Evolutionary conservation across 1,284 basidiomycete genomes (phyloP), one percentile per base, ranked within the genome.

Genomic region (Porodaedalea pini): DNA sequence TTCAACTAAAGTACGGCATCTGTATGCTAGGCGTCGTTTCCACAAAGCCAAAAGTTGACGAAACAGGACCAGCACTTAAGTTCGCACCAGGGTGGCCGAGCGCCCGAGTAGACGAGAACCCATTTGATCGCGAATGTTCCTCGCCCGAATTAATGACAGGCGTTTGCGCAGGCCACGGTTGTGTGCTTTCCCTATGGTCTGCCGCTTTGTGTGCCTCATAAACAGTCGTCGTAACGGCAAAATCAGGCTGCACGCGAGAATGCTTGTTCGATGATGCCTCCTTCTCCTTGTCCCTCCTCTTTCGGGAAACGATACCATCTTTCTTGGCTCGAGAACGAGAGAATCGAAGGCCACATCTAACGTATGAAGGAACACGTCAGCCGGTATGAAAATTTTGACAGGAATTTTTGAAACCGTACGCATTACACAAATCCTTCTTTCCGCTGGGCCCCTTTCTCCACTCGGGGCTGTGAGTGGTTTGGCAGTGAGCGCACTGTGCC

Each of bases 361-460:
- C 61, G 55, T 61, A 61, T 63, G 61, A 61, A 64, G 65, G 62
- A 62, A 68, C 63, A 62, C 67, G 60, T 49, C 39, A 15, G 25
- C 31, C 15, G 60, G 56, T 54, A 61, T 60, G 60, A 57, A 51
- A 68, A 57, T 58, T 61, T 62, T 54, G 62, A 63, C 58, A 59
- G 62, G 47, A 64, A 62, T 61, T 43, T 31, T 60, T 54, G 58
- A 58, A 52, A 54, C 80, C 89, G 78, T 73, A 94, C 89, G 93
- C 93, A 73, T 96, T 96, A 71, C 93, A 96, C 47, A 96, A 76
- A 69, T 94, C 90, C 74, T 95, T 95, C 71, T 90, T 88, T 15
- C 93, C 93, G 65, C 82, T 90, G 56, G 89, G 88, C 15, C 89
- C 92, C 71, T 96, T 94, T 66, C 94, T 78, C 94, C 94, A 98